phyloP scores from a whole-genome alignment of 2,329 filamentous ascomycete species.

The Aspergillus intermedius region DNA sequence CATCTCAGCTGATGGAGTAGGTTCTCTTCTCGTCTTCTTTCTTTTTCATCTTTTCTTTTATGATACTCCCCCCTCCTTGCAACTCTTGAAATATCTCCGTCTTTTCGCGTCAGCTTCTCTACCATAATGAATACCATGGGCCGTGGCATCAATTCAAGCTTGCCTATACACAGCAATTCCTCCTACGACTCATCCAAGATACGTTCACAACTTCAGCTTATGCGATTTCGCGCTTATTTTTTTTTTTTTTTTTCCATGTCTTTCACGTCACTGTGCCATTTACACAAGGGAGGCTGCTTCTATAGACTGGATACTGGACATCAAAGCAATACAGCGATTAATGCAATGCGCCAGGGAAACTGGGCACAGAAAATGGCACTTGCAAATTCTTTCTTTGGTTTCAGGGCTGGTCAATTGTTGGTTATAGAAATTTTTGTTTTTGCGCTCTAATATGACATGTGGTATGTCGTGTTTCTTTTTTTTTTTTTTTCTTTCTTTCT shows the following conservation, averaged over 20 bases:
- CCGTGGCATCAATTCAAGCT: too few relatives aligned
- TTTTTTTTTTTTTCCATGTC: slow-evolving; percentile 4
- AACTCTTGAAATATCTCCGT: neutral
- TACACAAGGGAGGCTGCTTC: slow-evolving; percentile 10
- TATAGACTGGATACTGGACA: slow-evolving; percentile 16
- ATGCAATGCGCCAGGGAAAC: slow-evolving; percentile 3
- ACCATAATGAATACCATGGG: too few relatives aligned
- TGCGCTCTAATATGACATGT: neutral
- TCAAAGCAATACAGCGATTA: slow-evolving; percentile 7
- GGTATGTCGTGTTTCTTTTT: neutral
- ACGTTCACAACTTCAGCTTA: neutral
- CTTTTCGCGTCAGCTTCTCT: too few relatives aligned
- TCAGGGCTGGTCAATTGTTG: slow-evolving; percentile 5
- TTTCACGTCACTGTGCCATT: slow-evolving; percentile 6
- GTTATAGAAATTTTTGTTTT: slow-evolving; percentile 2
- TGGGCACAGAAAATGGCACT: slow-evolving; percentile 14
- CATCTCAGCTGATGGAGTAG: too few relatives aligned
- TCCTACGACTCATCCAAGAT: too few relatives aligned
- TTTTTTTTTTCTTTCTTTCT: neutral
- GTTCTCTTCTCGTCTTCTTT: neutral
- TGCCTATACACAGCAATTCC: too few relatives aligned
- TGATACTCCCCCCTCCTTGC: neutral
- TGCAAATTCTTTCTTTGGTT: slow-evolving; percentile 1
- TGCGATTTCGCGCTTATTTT: slow-evolving; percentile 1
- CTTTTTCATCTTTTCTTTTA: neutral